A percentile compares a stretch with the other conserved stretches of the same genome.
Evolutionary conservation across 768 basidiomycete species (phyloP).

Genomic region (Fomitopsis pulvina): DNA sequence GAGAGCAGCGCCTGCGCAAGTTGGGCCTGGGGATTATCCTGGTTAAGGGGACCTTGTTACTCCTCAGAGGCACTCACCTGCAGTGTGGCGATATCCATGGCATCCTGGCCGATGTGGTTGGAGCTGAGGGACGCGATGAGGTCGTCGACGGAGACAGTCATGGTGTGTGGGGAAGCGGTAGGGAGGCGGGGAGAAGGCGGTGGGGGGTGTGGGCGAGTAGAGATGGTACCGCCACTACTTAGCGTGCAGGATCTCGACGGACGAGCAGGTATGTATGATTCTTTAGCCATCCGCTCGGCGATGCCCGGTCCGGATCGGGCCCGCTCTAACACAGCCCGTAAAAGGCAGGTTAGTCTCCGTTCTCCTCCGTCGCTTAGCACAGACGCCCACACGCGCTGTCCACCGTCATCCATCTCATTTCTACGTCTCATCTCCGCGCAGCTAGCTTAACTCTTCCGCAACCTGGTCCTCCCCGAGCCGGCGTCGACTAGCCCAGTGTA

Average conservation of each 20-base stretch:
- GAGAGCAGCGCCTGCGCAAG: slow-evolving; percentile 37
- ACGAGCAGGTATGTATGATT: neutral
- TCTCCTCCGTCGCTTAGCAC: neutral
- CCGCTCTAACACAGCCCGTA: neutral
- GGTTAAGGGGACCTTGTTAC: too few species aligned
- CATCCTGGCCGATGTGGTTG: slow-evolving; percentile 47
- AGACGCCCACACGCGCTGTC: neutral
- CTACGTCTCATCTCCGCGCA: neutral
- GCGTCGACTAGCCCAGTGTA: too few species aligned
- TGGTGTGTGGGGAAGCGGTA: slow-evolving; percentile 12
- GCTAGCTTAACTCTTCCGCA: neutral
- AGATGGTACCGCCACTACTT: neutral
- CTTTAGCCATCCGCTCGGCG: neutral
- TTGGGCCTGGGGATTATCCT: slow-evolving; percentile 29
- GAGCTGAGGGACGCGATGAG: slow-evolving; percentile 41
- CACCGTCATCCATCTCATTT: neutral
- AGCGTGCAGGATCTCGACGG: neutral
- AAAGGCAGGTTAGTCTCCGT: neutral
- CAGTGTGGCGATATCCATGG: slow-evolving; percentile 41
- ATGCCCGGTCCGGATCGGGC: slow-evolving; percentile 2
- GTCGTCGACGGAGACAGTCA: slow-evolving; percentile 45
- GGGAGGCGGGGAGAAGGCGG: slow-evolving; percentile 1
- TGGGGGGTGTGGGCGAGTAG: neutral
- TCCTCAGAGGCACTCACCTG: slow-evolving; percentile 29
- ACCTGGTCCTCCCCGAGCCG: neutral